These are phyloP conservation scores for Gracilariopsis chorda DNA, from an alignment of 23 red algal genomes.

Conservation along the genomic window DNA sequence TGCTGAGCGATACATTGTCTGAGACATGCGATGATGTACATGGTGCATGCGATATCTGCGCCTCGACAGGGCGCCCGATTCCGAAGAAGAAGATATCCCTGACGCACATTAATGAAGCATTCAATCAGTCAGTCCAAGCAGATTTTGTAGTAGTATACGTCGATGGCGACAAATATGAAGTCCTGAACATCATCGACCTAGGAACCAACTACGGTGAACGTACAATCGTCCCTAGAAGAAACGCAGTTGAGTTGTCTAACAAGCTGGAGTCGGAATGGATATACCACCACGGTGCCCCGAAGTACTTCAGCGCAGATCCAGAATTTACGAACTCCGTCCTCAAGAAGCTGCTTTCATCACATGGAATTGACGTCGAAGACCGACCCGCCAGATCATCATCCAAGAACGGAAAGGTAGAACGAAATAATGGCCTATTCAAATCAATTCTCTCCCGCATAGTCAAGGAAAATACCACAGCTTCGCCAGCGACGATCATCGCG, in stretches of 20 bases:
- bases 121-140: constrained; percentile 13
- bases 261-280: neutral
- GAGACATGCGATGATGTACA: neutral
- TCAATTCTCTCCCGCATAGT: neutral
- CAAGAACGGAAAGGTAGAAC: constrained; percentile 10
- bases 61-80: neutral
- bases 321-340: neutral
- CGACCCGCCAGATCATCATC: neutral
- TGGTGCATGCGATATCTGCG: neutral
- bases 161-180: neutral
- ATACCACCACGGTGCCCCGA: neutral
- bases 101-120: constrained; percentile 24
- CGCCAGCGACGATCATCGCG: neutral
- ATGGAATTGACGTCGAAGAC: neutral
- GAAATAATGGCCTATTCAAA: constrained; percentile 20
- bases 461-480: neutral
- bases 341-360: neutral
- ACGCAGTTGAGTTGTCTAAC: neutral
- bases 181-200: neutral
- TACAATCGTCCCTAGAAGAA: neutral
- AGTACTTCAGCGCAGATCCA: neutral
- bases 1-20: neutral
- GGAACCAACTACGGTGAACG: constrained; percentile 10
- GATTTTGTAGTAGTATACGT: constrained; percentile 1
- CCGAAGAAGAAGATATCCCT: constrained; percentile 1